These are phyloP conservation scores for Loxodes magnus DNA, from an alignment of 73 alveolate genomes.

Conservation along the genomic window DNA sequence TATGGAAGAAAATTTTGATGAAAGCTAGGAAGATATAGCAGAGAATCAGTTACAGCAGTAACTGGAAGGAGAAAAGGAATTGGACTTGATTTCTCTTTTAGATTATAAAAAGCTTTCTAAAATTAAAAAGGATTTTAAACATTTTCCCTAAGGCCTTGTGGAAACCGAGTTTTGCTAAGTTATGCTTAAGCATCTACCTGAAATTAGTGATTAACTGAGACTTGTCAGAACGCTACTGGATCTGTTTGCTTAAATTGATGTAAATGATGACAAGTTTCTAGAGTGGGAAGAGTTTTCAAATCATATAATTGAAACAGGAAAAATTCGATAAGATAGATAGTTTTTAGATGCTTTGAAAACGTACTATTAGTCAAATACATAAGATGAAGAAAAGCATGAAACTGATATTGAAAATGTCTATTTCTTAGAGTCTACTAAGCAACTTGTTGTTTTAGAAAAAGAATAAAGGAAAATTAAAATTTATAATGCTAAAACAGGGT, in stretches of 20 bases:
- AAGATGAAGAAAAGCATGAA: conserved; percentile 85
- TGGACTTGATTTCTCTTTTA: conserved; percentile 40
- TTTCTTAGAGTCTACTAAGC: conserved; percentile 79
- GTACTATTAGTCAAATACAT: conserved; percentile 66
- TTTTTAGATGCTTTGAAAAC: conserved; percentile 86
- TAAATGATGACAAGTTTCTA: conserved; percentile 86
- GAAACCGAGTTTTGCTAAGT: conserved; percentile 66
- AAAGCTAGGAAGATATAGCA: too few species aligned
- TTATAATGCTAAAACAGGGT: conserved; percentile 76
- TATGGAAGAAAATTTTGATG: too few species aligned
- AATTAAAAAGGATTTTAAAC: conserved; percentile 41
- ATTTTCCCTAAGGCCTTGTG: conserved; percentile 39
- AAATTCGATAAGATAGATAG: conserved; percentile 82
- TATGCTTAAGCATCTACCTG: conserved; percentile 86
- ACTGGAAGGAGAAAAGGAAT: conserved; percentile 22
- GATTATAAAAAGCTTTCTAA: conserved; percentile 37
- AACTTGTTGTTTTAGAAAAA: conserved; percentile 84
- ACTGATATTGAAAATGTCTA: conserved; percentile 79
- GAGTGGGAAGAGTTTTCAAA: conserved; percentile 97
- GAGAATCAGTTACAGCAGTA: too few species aligned
- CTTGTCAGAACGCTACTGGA: conserved; percentile 74
- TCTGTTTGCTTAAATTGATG: conserved; percentile 90
- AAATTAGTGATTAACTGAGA: conserved; percentile 59
- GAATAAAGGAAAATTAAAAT: conserved; percentile 84
- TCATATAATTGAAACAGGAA: conserved; percentile 90